Percentiles rank a stretch among this genome's conserved stretches.
Conservation (phyloP, 768 basidiomycete genomes). For the Amanita molliuscula region DNA sequence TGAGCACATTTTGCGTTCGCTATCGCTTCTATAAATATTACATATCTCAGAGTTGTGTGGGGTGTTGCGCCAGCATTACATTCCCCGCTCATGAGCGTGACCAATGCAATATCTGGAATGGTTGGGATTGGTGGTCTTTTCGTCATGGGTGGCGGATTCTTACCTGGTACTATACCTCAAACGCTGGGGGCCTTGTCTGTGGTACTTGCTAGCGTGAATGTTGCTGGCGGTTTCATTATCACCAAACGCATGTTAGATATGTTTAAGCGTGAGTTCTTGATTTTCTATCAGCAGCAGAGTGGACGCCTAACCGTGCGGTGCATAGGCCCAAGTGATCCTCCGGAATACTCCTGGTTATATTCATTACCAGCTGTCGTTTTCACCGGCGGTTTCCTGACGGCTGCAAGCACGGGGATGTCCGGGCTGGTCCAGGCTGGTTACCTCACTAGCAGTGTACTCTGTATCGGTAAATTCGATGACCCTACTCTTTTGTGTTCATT, state of each 20-base stretch:
- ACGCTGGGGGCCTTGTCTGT: constrained; percentile 72
- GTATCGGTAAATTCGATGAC: constrained; percentile 44
- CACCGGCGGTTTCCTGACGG: constrained; percentile 72
- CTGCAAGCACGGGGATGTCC: constrained; percentile 76
- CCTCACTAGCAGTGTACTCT: constrained; percentile 74
- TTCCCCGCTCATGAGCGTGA: constrained; percentile 86
- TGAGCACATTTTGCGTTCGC: constrained; percentile 5
- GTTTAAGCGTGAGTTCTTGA: constrained; percentile 59
- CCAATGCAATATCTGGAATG: constrained; percentile 76
- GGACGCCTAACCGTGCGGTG: constrained; percentile 3
- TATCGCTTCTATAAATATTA: background rate
- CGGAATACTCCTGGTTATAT: constrained; percentile 82
- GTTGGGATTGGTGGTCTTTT: constrained; percentile 80
- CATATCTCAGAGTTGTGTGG: constrained; percentile 61
- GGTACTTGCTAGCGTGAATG: constrained; percentile 81
- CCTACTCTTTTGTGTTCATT: background rate
- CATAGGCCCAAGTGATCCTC: constrained; percentile 71
- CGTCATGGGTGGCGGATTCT: constrained; percentile 82
- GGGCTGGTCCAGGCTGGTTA: constrained; percentile 88
- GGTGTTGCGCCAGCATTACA: constrained; percentile 82
- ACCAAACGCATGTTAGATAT: constrained; percentile 91
- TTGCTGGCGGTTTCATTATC: constrained; percentile 81
- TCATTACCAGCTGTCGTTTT: constrained; percentile 72
- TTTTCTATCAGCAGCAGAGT: background rate
- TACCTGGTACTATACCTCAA: constrained; percentile 77